Evolutionary conservation across 768 basidiomycete genomes (phyloP), one percentile per base, ranked within the genome.

Genomic region (Tephrocybe sp.): DNA sequence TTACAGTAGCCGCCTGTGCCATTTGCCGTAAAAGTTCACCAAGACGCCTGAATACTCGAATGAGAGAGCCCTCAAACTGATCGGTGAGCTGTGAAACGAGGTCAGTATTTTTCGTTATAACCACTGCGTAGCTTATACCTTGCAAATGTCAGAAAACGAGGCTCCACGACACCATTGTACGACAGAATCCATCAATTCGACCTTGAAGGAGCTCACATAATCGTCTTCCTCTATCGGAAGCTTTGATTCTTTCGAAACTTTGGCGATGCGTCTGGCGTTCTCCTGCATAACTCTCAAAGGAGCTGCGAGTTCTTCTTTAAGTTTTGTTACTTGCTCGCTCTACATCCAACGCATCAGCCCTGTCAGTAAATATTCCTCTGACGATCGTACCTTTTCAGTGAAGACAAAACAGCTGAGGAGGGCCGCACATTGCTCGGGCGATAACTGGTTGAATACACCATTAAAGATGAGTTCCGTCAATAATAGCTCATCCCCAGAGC

Each of bases 371-470:
- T 2, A 3, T 7, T 35, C 8, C 16, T 30, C 2, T 23, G 17
- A 12, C 30, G 4, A 17, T 50, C 59, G 17, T 49, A 89, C 96
- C 84, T 98, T 98, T 68, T 99, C 97, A 3, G 85, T 80, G 68
- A 98, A 98, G 31, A 99, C 97, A 64, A 99, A 99, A 64, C 96
- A 98, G 62, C 93, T 96, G 13, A 98, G 73, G n/a, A 99, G 65
- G 2, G 92, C 89, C 0, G 96, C 95, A 62, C 87, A 92, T 51
- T 98, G 92, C 60, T 98, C 95, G 0, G 97, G 96, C 1, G 79
- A 73, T 42, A 99, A 68, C 3, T 89, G 65, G 62, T 97, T 98
- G 78, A 99, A 99, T 17, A 85, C 88, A 50, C 97, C 97, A 54
- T 97, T 93, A 77, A 99, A 98, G 52, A 99, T 87, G 62, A 99